Base-by-base conservation (phyloP, 108 stramenopile species). In the Thalassiosira profunda region DNA sequence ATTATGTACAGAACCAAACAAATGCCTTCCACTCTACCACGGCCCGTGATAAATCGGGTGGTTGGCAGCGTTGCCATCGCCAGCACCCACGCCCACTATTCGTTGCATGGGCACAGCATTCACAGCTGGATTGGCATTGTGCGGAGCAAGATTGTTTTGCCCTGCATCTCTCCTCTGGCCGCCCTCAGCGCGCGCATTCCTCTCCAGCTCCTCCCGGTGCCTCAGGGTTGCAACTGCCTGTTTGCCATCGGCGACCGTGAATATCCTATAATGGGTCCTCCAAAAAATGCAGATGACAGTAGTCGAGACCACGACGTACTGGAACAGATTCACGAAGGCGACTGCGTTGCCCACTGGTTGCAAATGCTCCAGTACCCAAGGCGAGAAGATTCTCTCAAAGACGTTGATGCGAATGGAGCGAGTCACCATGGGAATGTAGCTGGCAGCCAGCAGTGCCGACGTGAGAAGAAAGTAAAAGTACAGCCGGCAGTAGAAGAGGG, bases 381-480 rank as follows among this genome's bases (percentile, higher is more conserved):
- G 43, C 33, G 63, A 54, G n/a, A 64, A 31, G 20, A 54, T 41
- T 21, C 21, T 41, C 35, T 52, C 63, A 10, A 64, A 25, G 3
- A 72, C 23, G 29, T 63, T n/a, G 11, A 58, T 18, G 5, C 57
- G 23, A 30, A 72, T 17, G 21, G 52, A 56, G 18, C 70, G 48
- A 17, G 70, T 55, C 15, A 64, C 70, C 36, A 72, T 55, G 3
- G 70, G 70, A 30, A 72, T 40, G 33, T 54, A 72, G 20, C 63
- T 64, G 17, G 46, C 36, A 1, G 70, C 29, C 38, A 72, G 15
- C 11, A 72, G 18, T 30, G 63, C 63, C 26, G 70, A 72, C 4
- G 70, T 64, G n/a, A 72, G 21, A 55, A 72, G 17, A 53, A 72
- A 72, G 31, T 72, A 72, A 55, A 72, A 56, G 30, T 72, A 72